Conservation (phyloP, 805 yeast species). For the Candida quercuum region DNA sequence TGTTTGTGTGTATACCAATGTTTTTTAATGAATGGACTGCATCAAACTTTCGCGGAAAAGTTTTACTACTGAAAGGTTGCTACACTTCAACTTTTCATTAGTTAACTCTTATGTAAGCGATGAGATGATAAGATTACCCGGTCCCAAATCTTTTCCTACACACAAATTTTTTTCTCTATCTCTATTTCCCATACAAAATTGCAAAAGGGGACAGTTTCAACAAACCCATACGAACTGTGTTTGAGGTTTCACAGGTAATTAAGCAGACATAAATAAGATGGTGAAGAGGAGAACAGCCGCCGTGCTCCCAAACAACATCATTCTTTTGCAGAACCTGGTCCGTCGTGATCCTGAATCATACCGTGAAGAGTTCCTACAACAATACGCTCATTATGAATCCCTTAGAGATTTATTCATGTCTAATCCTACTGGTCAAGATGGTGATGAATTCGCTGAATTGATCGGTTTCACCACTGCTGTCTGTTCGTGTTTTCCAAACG, state of each 20-base stretch:
- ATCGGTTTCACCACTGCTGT: conserved; percentile 92
- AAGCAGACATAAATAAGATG: conserved; percentile 44
- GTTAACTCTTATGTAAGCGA: too few species aligned
- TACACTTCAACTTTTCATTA: too few species aligned
- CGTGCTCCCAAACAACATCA: conserved; percentile 85
- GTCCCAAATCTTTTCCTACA: not conserved
- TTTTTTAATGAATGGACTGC: too few species aligned
- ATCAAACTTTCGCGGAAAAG: too few species aligned
- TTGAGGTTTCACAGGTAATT: too few species aligned
- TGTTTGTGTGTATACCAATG: too few species aligned
- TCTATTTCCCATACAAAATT: too few species aligned
- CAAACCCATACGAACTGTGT: too few species aligned
- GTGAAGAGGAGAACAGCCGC: conserved; percentile 89
- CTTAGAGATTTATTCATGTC: conserved; percentile 79
- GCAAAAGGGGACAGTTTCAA: too few species aligned
- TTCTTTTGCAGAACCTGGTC: conserved; percentile 84
- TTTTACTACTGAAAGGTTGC: too few species aligned
- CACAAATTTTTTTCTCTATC: too few species aligned
- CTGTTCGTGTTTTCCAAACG: conserved; percentile 83
- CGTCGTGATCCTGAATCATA: conserved; percentile 93
- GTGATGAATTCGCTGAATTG: conserved; percentile 59
- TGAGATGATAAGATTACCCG: conserved; percentile 1
- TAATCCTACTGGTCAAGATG: conserved; percentile 52
- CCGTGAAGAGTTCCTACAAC: conserved; percentile 89
- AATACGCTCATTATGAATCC: conserved; percentile 88